Percentiles rank a stretch among this genome's conserved stretches.
phyloP scores from a whole-genome alignment of 495 filamentous ascomycete genomes.

The Tuber aestivum region DNA sequence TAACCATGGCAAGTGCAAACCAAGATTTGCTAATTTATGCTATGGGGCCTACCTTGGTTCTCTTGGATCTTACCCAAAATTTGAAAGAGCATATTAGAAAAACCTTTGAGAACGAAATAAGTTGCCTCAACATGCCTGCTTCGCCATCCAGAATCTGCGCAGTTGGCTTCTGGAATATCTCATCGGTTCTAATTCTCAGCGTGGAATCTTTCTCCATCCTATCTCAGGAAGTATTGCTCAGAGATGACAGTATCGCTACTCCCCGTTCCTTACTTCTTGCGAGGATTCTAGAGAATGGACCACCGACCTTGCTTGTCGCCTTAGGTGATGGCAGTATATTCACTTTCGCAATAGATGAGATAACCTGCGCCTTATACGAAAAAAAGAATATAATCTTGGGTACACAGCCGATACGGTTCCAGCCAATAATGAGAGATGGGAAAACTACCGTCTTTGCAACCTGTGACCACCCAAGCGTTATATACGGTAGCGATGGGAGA shows the following conservation, averaged over 20 bases:
- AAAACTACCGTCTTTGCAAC: conserved; percentile 83
- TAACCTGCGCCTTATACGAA: conserved; percentile 55
- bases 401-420: conserved; percentile 73
- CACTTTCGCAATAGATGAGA: conserved; percentile 66
- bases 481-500: conserved; percentile 80
- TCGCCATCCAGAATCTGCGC: conserved; percentile 55
- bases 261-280: conserved; percentile 77
- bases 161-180: conserved; percentile 77
- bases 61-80: conserved; percentile 57
- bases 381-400: conserved; percentile 81
- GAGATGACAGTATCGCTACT: conserved; percentile 54
- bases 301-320: conserved; percentile 75
- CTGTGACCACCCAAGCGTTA: conserved; percentile 86
- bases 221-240: conserved; percentile 55
- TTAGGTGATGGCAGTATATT: conserved; percentile 91
- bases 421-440: conserved; percentile 59
- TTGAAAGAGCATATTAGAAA: conserved; percentile 54
- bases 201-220: conserved; percentile 58
- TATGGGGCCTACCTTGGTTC: conserved; percentile 60
- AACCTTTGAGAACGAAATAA: conserved; percentile 62
- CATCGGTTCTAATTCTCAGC: conserved; percentile 64
- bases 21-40: conserved; percentile 63
- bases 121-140: conserved; percentile 65
- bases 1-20: conserved; percentile 75
- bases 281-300: conserved; percentile 56